phyloP scores from a whole-genome alignment of 2,329 filamentous ascomycete species.

The Gaeumannomyces tritici region DNA sequence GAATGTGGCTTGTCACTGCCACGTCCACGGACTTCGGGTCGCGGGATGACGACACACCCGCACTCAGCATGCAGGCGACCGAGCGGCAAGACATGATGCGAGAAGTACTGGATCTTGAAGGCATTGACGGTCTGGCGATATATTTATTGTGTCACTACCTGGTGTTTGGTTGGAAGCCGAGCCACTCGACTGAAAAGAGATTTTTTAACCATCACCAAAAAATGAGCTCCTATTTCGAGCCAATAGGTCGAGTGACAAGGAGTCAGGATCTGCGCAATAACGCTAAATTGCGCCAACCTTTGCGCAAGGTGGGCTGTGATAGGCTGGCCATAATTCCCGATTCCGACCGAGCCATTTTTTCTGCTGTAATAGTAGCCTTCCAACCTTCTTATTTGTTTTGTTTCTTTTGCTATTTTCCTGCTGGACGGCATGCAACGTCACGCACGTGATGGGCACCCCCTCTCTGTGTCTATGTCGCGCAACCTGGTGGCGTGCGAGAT shows the following conservation, averaged over 20 bases:
- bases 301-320: not conserved
- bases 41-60: too few species aligned
- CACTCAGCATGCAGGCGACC: too few species aligned
- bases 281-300: not conserved
- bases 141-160: not conserved
- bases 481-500: too few species aligned
- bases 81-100: too few species aligned
- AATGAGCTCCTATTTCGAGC: too few species aligned
- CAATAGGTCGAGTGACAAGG: not conserved
- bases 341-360: not conserved
- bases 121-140: not conserved
- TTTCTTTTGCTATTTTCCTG: not conserved
- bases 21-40: too few species aligned
- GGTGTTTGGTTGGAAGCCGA: not conserved
- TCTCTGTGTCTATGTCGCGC: too few species aligned
- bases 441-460: not conserved
- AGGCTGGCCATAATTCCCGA: not conserved
- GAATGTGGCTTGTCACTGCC: too few species aligned
- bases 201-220: not conserved
- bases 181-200: too few species aligned
- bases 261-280: not conserved
- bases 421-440: not conserved
- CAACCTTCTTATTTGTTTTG: not conserved
- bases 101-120: too few species aligned
- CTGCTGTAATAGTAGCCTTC: too few species aligned